Percentiles rank a stretch among this genome's conserved stretches.
Conservation (phyloP, 768 basidiomycete species). For the Agrocybe chaxingu region DNA sequence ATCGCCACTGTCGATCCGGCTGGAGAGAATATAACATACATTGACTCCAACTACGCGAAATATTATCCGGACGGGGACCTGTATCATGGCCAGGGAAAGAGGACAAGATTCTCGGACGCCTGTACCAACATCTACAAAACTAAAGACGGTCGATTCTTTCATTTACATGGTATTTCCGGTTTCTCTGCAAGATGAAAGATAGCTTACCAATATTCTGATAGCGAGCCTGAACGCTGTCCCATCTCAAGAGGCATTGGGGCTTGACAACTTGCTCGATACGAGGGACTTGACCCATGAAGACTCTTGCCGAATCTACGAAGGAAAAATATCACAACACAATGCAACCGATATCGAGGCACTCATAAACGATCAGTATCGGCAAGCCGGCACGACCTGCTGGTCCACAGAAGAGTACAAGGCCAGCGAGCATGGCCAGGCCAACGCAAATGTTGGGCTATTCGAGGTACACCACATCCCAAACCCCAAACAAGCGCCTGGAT, state of each 20-base stretch:
- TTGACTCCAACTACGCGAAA: slow-evolving; percentile 3
- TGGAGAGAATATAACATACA: slow-evolving; percentile 6
- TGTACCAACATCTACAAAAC: slow-evolving; percentile 23
- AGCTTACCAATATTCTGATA: not conserved
- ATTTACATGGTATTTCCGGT: slow-evolving; percentile 17
- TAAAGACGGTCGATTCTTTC: slow-evolving; percentile 21
- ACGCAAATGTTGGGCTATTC: slow-evolving; percentile 21
- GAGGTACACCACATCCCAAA: slow-evolving; percentile 22
- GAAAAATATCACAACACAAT: slow-evolving; percentile 8
- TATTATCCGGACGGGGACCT: slow-evolving; percentile 15
- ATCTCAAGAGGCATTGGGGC: slow-evolving; percentile 5
- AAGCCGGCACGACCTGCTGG: slow-evolving; percentile 21
- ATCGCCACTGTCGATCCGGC: slow-evolving; percentile 14
- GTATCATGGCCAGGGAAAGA: slow-evolving; percentile 4
- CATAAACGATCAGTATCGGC: slow-evolving; percentile 20
- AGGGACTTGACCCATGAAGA: slow-evolving; percentile 2
- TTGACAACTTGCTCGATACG: not conserved
- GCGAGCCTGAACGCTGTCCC: slow-evolving; percentile 12
- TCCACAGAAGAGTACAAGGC: slow-evolving; percentile 18
- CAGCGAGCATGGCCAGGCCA: slow-evolving; percentile 21
- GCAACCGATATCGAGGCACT: slow-evolving; percentile 15
- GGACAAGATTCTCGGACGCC: slow-evolving; percentile 1
- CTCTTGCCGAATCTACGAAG: slow-evolving; percentile 8
- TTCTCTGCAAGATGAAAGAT: not conserved
- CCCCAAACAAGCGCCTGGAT: slow-evolving; percentile 10